Conservation (phyloP, 306 rosid species). For the Senna siamea region DNA sequence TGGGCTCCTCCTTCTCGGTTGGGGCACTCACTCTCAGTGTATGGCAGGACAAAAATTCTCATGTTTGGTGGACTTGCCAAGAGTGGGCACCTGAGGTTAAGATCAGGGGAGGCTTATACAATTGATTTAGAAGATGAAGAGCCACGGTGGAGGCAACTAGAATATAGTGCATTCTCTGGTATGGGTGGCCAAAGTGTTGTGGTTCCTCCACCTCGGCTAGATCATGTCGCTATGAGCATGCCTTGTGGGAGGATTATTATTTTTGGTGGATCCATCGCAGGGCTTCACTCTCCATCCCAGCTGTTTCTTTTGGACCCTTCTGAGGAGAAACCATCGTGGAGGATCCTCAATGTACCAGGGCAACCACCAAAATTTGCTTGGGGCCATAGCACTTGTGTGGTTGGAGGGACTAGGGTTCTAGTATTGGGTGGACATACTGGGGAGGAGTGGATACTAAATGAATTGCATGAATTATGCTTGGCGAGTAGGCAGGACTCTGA, state of each 20-base stretch:
- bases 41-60: slow-evolving; percentile 82
- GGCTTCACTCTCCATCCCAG: slow-evolving; percentile 98
- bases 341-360: slow-evolving; percentile 92
- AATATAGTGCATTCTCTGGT: slow-evolving; percentile 70
- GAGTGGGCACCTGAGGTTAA: slow-evolving; percentile 81
- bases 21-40: slow-evolving; percentile 94
- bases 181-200: slow-evolving; percentile 77
- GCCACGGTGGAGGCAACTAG: slow-evolving; percentile 90
- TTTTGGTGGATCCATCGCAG: slow-evolving; percentile 91
- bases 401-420: slow-evolving; percentile 93
- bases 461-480: slow-evolving; percentile 90
- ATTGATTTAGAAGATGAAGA: slow-evolving; percentile 82
- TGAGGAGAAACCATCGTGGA: slow-evolving; percentile 97
- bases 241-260: slow-evolving; percentile 97
- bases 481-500: slow-evolving; percentile 86
- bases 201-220: slow-evolving; percentile 94
- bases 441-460: slow-evolving; percentile 97
- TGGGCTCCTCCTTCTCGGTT: slow-evolving; percentile 92
- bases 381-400: slow-evolving; percentile 98
- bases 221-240: slow-evolving; percentile 97
- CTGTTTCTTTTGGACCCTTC: slow-evolving; percentile 93
- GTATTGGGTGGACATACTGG: slow-evolving; percentile 96
- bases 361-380: slow-evolving; percentile 95
- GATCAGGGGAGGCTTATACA: slow-evolving; percentile 93
- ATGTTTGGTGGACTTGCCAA: slow-evolving; percentile 98